Base-by-base conservation (phyloP, 306 rosid species). In the Morella rubra region DNA sequence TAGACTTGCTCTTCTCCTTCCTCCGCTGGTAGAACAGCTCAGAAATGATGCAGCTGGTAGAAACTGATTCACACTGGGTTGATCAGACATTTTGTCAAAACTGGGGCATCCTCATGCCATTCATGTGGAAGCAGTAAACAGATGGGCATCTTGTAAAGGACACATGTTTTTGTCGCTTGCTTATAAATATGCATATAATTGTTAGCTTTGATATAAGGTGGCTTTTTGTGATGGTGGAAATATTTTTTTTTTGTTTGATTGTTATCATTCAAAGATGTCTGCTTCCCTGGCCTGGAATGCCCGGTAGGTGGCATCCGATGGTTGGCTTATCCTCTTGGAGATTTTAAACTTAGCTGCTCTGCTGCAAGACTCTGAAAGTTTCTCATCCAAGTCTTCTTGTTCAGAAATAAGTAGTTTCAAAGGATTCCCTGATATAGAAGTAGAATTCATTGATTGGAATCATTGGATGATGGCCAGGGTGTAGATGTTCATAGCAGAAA, bases 1-100 rank as follows among this genome's bases (percentile, higher is more conserved):
- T 46, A 86, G 99, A 87, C 97, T 95, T 18, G 89, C 91, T 81
- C 97, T 92, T 83, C 89, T 95, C 79, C 96, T 95, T 79, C 97
- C 97, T 70, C 88, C 91, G 8, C 76, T 84, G 0, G 84, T 76
- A n/a, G 96, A 91, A 75, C 93, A 84, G 81, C 80, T 85, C 77
- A 80, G 92, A 71, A 88, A 83, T 74, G 93, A 92, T 72, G 66
- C 86, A 62, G 87, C 91, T 73, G 82, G 91, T 46, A 91, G 91
- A 75, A 82, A 86, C 79, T 89, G 84, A 84, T 50, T 44, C 16
- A 52, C 69, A 82, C 59, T 69, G 78, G 69, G 87, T 62, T 58
- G 24, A 37, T 45, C 49, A 42, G 49, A 45, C 82, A 40, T 62
- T 44, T 62, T 7, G 69, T 41, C 50, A 18, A 46, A 42, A 47